Evolutionary conservation across 345 rosid species (phyloP), one percentile per base, ranked within the genome.

Genomic region (Rhodamnia rubescens): DNA sequence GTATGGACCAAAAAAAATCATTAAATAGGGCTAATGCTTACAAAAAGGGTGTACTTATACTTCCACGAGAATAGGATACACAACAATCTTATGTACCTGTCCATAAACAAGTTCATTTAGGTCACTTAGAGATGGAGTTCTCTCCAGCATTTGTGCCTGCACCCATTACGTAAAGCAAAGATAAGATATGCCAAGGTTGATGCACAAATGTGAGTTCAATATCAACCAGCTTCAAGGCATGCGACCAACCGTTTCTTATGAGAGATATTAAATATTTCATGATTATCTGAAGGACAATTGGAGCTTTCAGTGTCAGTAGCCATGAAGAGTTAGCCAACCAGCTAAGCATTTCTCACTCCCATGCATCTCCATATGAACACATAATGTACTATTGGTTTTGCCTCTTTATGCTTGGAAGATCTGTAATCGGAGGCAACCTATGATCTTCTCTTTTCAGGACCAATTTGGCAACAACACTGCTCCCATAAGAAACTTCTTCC

Each of bases 71-170:
- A 69, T 69, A 69, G 47, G 47, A 69, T 69, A 69, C 0, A 80
- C 15, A 49, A 49, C 82, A 58, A 78, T 74, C 87, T 85, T 49
- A 32, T 86, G 83, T 89, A 97, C 99, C 99, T 97, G 98, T 84
- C 99, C 98, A 86, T 95, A 97, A 82, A 97, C 92, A 90, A 97
- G 92, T 87, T 93, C 98, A 86, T 96, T 97, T 88, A 97, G 90
- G 88, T 97, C 99, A 91, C 98, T 96, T 40, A 97, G 93, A 74
- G 98, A 97, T 20, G 99, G 98, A 42, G 96, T 94, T 90, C 95
- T 93, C 96, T 97, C 96, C 89, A 95, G 85, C 85, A 97, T 87
- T 61, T 92, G 90, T 42, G 98, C 96, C 99, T 97, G 92, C 82
- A 87, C 81, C 78, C 85, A 57, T 85, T 84, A 78, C 87, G 85